A percentile compares a stretch with the other conserved stretches of the same genome.
These are phyloP conservation scores for Pseudotsuga menziesii DNA, from an alignment of 75 land plant species.

Conservation along the genomic window DNA sequence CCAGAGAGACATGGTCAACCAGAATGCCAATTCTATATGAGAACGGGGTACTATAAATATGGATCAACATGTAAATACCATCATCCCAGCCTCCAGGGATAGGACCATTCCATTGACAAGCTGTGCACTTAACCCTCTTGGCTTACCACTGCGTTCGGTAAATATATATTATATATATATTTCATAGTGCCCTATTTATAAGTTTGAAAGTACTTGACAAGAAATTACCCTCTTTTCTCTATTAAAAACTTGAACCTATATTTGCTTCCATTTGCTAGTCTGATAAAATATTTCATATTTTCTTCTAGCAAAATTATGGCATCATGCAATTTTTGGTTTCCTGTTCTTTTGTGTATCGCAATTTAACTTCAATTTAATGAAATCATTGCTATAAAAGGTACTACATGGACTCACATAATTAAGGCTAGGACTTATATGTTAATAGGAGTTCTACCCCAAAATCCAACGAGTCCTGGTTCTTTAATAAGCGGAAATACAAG, in stretches of 20 bases:
- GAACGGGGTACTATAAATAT: constrained; percentile 67
- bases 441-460: too few relatives aligned
- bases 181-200: not conserved
- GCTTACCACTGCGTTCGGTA: constrained; percentile 82
- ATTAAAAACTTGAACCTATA: not conserved
- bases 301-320: not conserved
- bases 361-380: not conserved
- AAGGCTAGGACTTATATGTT: too few relatives aligned
- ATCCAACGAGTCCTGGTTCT: too few relatives aligned
- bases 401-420: too few relatives aligned
- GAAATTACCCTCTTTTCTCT: not conserved
- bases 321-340: not conserved
- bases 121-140: constrained; percentile 47
- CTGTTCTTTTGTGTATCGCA: not conserved
- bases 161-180: not conserved
- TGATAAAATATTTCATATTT: not conserved
- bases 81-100: constrained; percentile 81
- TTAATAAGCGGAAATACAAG: too few relatives aligned
- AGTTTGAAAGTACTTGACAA: not conserved
- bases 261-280: not conserved
- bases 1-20: constrained; percentile 58
- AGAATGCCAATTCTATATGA: constrained; percentile 75
- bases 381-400: not conserved
- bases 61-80: constrained; percentile 69
- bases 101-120: constrained; percentile 34